Conservation (phyloP, 2,329 filamentous ascomycete species). For the Paramyrothecium sp. region DNA sequence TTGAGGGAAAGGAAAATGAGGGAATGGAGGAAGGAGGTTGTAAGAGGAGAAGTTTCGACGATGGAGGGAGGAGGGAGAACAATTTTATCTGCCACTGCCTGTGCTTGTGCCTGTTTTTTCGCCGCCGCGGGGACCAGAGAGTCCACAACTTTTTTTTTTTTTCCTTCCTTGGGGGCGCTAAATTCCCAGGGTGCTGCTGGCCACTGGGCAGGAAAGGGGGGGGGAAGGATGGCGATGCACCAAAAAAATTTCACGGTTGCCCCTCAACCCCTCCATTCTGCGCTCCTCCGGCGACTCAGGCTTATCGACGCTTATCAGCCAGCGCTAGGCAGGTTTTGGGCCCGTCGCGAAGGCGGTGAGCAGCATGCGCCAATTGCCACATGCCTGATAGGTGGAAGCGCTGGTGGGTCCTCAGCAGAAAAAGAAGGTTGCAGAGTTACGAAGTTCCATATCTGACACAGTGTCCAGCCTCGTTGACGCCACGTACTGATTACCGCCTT, state of each 20-base stretch:
- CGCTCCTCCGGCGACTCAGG: conserved; percentile 2
- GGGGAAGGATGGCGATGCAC: not conserved
- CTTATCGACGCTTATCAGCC: conserved; percentile 20
- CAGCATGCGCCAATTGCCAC: too few relatives aligned
- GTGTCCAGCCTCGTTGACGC: too few relatives aligned
- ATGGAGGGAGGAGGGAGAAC: conserved; percentile 24
- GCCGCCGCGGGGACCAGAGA: conserved; percentile 5
- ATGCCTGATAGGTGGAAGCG: too few relatives aligned
- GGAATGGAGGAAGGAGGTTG: conserved; percentile 30
- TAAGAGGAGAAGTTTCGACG: conserved; percentile 26
- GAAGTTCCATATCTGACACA: too few relatives aligned
- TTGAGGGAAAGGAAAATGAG: conserved; percentile 24
- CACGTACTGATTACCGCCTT: too few relatives aligned
- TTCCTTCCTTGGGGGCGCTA: conserved; percentile 11
- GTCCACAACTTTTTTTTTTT: conserved; percentile 29
- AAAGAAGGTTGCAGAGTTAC: too few relatives aligned
- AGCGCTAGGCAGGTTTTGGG: conserved; percentile 11
- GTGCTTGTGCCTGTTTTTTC: conserved; percentile 14
- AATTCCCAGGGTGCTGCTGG: conserved; percentile 6
- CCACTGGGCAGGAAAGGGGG: conserved; percentile 5
- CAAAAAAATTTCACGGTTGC: conserved; percentile 15
- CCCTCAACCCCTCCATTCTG: conserved; percentile 17
- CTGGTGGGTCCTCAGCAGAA: too few relatives aligned
- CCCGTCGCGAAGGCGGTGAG: not conserved
- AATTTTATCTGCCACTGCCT: conserved; percentile 28